Conservation (phyloP, 768 basidiomycete species). For the Termitomyces sp. region DNA sequence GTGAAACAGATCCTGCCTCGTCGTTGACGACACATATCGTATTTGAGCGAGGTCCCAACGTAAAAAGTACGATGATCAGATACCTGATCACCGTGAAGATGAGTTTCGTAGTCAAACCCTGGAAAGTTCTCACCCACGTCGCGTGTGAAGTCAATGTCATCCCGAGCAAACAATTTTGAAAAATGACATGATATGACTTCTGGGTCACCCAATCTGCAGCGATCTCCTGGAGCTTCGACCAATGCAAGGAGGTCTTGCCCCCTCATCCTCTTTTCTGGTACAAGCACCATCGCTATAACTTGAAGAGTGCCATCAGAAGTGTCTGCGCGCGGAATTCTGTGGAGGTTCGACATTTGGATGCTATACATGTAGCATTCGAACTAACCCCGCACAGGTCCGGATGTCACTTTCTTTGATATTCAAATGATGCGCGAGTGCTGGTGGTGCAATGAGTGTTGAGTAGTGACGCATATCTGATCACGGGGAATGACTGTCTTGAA, state of each 20-base stretch:
- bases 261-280: slow-evolving; percentile 84
- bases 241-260: slow-evolving; percentile 86
- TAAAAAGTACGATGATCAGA: slow-evolving; percentile 72
- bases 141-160: slow-evolving; percentile 81
- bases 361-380: not conserved
- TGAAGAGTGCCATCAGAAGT: slow-evolving; percentile 65
- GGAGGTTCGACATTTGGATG: slow-evolving; percentile 2
- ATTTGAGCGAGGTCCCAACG: too few species aligned
- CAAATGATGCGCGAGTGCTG: slow-evolving; percentile 78
- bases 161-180: slow-evolving; percentile 32
- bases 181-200: slow-evolving; percentile 26
- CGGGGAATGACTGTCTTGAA: slow-evolving; percentile 71
- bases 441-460: slow-evolving; percentile 82
- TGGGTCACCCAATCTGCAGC: slow-evolving; percentile 53
- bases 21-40: too few species aligned
- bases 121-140: slow-evolving; percentile 96
- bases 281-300: slow-evolving; percentile 94
- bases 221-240: slow-evolving; percentile 76
- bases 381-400: slow-evolving; percentile 53
- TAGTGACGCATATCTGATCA: slow-evolving; percentile 86
- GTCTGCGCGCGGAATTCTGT: slow-evolving; percentile 66
- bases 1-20: too few species aligned
- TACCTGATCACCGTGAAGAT: slow-evolving; percentile 80
- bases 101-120: slow-evolving; percentile 89
- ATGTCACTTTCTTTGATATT: slow-evolving; percentile 70